Evolutionary conservation across 1,284 basidiomycete genomes (phyloP).

Genomic region (Ceratobasidium sp.): DNA sequence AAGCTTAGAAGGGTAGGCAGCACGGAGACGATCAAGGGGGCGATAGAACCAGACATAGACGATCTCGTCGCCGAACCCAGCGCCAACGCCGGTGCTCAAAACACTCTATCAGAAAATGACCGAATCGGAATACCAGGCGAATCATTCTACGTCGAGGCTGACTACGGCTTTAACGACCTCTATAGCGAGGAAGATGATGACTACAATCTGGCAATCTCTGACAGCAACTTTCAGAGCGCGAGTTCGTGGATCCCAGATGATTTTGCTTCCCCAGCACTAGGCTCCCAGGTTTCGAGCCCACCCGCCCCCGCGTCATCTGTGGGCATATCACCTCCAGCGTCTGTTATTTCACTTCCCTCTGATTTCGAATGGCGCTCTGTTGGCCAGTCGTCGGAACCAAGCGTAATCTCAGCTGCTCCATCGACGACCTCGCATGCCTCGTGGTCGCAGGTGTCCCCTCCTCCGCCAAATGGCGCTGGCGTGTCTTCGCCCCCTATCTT

Average conservation of each 20-base stretch:
- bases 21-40: conserved; percentile 36
- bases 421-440: neutral
- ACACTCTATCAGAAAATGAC: neutral
- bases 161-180: too few relatives aligned
- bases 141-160: neutral
- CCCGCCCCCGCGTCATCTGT: conserved; percentile 7
- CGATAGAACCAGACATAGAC: neutral
- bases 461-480: neutral
- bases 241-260: too few relatives aligned
- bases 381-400: neutral
- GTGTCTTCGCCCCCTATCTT: conserved; percentile 2
- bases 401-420: neutral
- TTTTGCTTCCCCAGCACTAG: neutral
- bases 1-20: conserved; percentile 37
- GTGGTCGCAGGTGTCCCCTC: neutral
- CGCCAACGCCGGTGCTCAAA: neutral
- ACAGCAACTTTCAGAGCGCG: too few relatives aligned
- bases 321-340: conserved; percentile 11
- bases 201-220: too few relatives aligned
- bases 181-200: too few relatives aligned
- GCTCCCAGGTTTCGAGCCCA: neutral
- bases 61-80: neutral
- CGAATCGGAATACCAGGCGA: neutral
- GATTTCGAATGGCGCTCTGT: conserved; percentile 25
- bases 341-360: conserved; percentile 19